A percentile compares a stretch with the other conserved stretches of the same genome.
These are phyloP conservation scores for Wickerhamiella sergipiensis DNA, from an alignment of 805 yeast genomes.

Conservation along the genomic window DNA sequence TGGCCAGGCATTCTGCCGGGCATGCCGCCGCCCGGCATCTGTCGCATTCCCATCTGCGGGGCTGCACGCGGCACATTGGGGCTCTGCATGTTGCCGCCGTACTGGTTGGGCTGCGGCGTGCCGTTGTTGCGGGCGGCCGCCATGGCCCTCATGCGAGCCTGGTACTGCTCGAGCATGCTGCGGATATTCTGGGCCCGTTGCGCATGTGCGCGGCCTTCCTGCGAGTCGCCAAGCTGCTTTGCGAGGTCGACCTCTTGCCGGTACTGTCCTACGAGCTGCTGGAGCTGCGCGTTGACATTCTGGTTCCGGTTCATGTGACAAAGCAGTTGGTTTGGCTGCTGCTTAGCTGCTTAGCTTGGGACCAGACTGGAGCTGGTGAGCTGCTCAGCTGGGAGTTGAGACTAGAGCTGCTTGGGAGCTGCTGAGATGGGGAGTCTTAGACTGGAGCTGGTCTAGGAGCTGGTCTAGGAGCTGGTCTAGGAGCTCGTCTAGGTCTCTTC, in stretches of 20 bases:
- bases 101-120: background rate
- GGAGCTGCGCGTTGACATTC: constrained; percentile 14
- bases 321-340: no score
- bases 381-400: no score
- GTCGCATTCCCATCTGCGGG: constrained; percentile 9
- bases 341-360: no score
- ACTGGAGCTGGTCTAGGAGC: no score
- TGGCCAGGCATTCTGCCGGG: background rate
- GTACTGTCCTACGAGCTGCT: constrained; percentile 20
- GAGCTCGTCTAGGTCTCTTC: no score
- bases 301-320: background rate
- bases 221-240: constrained; percentile 18
- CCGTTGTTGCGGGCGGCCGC: background rate
- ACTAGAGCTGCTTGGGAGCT: no score
- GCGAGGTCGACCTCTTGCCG: constrained; percentile 20
- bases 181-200: constrained; percentile 22
- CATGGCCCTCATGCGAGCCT: constrained; percentile 7
- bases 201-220: constrained; percentile 21
- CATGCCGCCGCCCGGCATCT: background rate
- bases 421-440: no score
- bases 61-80: background rate
- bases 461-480: no score
- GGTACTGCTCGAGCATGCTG: constrained; percentile 14
- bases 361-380: no score
- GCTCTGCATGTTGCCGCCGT: constrained; percentile 1